A percentile compares a stretch with the other conserved stretches of the same genome.
Evolutionary conservation across 2,329 filamentous ascomycete genomes (phyloP).

Genomic region (Aspergillus novofumigatus): DNA sequence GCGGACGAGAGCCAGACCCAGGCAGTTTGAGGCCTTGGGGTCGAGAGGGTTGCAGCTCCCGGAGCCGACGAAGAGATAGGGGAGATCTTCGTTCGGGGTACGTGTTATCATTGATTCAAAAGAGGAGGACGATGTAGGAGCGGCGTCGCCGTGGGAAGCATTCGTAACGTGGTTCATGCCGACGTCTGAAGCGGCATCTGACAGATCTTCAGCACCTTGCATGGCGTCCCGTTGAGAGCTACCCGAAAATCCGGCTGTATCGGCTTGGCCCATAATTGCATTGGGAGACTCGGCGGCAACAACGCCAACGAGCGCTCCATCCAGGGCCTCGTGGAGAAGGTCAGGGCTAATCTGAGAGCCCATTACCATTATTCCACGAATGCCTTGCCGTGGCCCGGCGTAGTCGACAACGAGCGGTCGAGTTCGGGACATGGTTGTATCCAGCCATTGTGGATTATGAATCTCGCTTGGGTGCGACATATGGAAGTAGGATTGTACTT

Average conservation of each 20-base stretch:
- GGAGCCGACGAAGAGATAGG: slow-evolving; percentile 46
- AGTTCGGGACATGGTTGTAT: slow-evolving; percentile 42
- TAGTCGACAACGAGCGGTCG: slow-evolving; percentile 51
- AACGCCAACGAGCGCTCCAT: slow-evolving; percentile 53
- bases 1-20: slow-evolving; percentile 49
- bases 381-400: slow-evolving; percentile 39
- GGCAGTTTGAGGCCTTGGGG: slow-evolving; percentile 44
- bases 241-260: slow-evolving; percentile 1
- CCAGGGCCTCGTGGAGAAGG: slow-evolving; percentile 48
- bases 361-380: slow-evolving; percentile 51
- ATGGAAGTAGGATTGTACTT: slow-evolving; percentile 61
- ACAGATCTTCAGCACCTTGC: slow-evolving; percentile 7
- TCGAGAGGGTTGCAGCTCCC: slow-evolving; percentile 43
- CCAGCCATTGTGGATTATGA: slow-evolving; percentile 41
- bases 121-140: slow-evolving; percentile 2
- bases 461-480: slow-evolving; percentile 26
- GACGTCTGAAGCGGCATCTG: slow-evolving; percentile 14
- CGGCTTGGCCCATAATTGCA: slow-evolving; percentile 22
- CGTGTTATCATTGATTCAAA: slow-evolving; percentile 31
- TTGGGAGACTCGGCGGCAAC: slow-evolving; percentile 44
- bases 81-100: slow-evolving; percentile 43
- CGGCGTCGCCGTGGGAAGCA: neutral
- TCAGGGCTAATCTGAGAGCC: slow-evolving; percentile 47
- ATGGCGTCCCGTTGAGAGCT: neutral
- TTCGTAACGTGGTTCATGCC: slow-evolving; percentile 16